Evolutionary conservation across 2,329 filamentous ascomycete species (phyloP), one percentile per base, ranked within the genome.

Genomic region (Coniochaeta pulveracea): DNA sequence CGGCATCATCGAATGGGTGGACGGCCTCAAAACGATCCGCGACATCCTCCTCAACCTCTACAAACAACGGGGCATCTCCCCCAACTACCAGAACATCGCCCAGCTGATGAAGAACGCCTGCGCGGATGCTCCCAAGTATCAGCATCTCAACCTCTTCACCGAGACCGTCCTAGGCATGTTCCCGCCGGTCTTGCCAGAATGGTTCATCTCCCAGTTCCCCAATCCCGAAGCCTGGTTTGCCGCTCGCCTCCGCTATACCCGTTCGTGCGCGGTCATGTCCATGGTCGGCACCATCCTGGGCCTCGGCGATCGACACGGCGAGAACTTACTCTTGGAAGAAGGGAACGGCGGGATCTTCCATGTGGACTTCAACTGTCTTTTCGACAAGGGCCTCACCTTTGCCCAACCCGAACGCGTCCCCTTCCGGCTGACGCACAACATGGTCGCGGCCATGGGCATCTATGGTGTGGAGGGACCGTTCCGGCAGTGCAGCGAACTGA

Each of bases 341-440:
- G 81, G 83, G 36, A 93, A 86, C 43, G 91, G 93, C 27, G 89
- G 89, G 33, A 78, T 93, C 3, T 84, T 98, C 57, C 91, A 99
- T 57, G 93, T 99, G 28, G 91, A 98, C 59, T 98, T 99, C 69
- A 98, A 98, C 60, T 98, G 93, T 56, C 76, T 98, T 4, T 99
- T 99, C 54, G 93, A 98, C 63, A 98, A 98, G 51, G 91, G 91
- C 2, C 72, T 89, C 25, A 95, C 88, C 0, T 96, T 98, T 52
- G 80, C 86, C 41, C 93, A 93, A 55, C 89, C 91, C 0, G 91
- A 99, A 57, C 69, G 82, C 19, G 91, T 98, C 2, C 93, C 91
- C 2, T 99, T 98, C 66, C 82, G 93, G 11, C 69, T 98, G 26
- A 98, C 91, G 4, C 89, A 95, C 66, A 98, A 98, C 58, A 96